These are phyloP conservation scores for Collybiopsis luxurians DNA, from an alignment of 768 basidiomycete genomes.

Conservation along the genomic window DNA sequence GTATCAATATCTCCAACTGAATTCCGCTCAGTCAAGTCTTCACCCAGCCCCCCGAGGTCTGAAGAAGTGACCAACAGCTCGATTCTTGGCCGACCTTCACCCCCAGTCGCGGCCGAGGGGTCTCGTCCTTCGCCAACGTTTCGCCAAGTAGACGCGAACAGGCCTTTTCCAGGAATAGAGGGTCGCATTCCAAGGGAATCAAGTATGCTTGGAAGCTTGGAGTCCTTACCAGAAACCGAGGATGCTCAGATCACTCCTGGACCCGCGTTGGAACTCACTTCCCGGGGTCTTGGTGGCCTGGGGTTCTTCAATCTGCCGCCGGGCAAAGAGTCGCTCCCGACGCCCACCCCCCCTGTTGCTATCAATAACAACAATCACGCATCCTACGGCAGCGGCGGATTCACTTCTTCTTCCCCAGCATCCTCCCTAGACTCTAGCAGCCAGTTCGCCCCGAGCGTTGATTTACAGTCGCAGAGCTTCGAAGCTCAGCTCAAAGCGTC, in stretches of 20 bases:
- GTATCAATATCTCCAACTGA: conserved; percentile 62
- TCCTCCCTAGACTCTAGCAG: conserved; percentile 78
- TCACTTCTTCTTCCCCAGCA: conserved; percentile 69
- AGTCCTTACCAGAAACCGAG: conserved; percentile 54
- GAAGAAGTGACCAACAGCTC: not conserved
- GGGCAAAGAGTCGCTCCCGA: conserved; percentile 33
- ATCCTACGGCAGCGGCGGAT: conserved; percentile 41
- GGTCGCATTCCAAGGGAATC: conserved; percentile 41
- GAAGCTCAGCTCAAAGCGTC: conserved; percentile 76
- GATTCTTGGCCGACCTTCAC: not conserved
- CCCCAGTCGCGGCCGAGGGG: conserved; percentile 31
- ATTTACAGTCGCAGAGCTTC: conserved; percentile 46
- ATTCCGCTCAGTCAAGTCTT: conserved; percentile 64
- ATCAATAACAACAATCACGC: conserved; percentile 33
- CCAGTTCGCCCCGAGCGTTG: conserved; percentile 49
- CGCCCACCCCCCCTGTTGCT: conserved; percentile 45
- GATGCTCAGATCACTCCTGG: conserved; percentile 39
- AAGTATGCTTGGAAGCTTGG: conserved; percentile 48
- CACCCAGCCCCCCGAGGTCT: conserved; percentile 58
- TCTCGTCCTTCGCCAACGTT: conserved; percentile 45
- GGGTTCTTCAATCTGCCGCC: conserved; percentile 39
- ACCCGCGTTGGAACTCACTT: conserved; percentile 21
- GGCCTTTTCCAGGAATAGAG: conserved; percentile 37
- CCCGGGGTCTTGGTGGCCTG: conserved; percentile 22
- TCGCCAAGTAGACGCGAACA: conserved; percentile 44